Evolutionary conservation across 2,329 filamentous ascomycete species (phyloP), one percentile per base, ranked within the genome.

Genomic region (Simplicillium aogashimaense): DNA sequence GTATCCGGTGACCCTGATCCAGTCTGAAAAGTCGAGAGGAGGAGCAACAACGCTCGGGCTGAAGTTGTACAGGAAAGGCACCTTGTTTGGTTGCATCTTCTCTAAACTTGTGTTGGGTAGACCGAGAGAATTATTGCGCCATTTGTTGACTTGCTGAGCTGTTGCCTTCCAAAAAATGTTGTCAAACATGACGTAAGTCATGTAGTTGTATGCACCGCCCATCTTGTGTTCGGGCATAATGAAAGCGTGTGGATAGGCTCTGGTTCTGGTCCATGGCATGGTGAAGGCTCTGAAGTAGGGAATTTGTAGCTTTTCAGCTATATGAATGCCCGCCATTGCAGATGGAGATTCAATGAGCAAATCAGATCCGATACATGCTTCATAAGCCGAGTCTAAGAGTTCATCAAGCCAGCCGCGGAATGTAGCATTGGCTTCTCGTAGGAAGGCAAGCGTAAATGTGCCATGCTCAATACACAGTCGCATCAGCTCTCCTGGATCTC

Each of bases 31-130:
- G 63, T 98, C 92, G 2, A 95, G 70, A 13, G 92, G 92, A 20
- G 89, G 90, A 2, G 86, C 79, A n/a, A 98, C 92, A 11, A 98
- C 92, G 10, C 79, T 84, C 1, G 89, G 87, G 41, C 86, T 94
- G 59, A 95, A 97, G 63, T 95, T 97, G 69, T 98, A 98, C 35
- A 98, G 63, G 61, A 98, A 98, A 0, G 92, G 92, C n/a, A 95
- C 87, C 58, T 94, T 94, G 66, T 95, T 95, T 2, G 86, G 82
- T 63, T 95, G 88, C 77, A 98, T 78, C 65, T 89, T 94, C 56
- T 92, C 85, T 34, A 95, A 67, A 43, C 69, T 86, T 2, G 92
- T 98, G 47, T 80, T 82, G 38, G 82, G 84, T 20, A 98, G 66
- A 0, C 79, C 77, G 5, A 98, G 72, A 17, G 81, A 76, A 47